Conservation (phyloP, 768 basidiomycete species). For the Nevesoporus exiguus region DNA sequence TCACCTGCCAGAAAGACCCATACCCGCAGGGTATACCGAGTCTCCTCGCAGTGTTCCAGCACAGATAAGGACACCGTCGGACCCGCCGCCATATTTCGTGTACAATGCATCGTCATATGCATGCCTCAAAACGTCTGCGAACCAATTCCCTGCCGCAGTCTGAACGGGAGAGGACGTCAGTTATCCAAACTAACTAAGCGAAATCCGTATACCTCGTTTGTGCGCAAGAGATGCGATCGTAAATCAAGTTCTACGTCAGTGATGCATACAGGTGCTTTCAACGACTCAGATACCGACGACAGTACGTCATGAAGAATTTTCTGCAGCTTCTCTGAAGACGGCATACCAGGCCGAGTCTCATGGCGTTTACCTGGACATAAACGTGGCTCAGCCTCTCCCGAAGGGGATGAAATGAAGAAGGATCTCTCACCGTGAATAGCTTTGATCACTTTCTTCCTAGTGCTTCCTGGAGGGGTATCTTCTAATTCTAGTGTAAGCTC, state of each 20-base stretch:
- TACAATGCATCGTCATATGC: conserved; percentile 73
- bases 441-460: conserved; percentile 63
- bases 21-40: conserved; percentile 79
- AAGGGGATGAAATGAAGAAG: background rate
- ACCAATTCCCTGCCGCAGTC: conserved; percentile 77
- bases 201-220: conserved; percentile 51
- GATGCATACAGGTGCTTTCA: conserved; percentile 76
- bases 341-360: conserved; percentile 53
- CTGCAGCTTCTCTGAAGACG: conserved; percentile 52
- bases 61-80: conserved; percentile 79
- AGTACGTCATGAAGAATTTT: conserved; percentile 61
- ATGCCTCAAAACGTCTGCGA: conserved; percentile 80
- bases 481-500: conserved; percentile 64
- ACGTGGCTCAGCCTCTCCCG: background rate
- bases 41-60: conserved; percentile 87
- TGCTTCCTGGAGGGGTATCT: conserved; percentile 55
- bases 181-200: background rate
- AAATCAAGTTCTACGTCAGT: conserved; percentile 66
- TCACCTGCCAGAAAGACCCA: background rate
- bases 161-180: conserved; percentile 22
- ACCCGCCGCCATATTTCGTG: conserved; percentile 55
- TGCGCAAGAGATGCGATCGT: conserved; percentile 70
- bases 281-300: conserved; percentile 61
- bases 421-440: conserved; percentile 50
- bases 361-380: conserved; percentile 58